These are phyloP conservation scores for Kodamaea fukazawae DNA, from an alignment of 805 yeast genomes.

Conservation along the genomic window DNA sequence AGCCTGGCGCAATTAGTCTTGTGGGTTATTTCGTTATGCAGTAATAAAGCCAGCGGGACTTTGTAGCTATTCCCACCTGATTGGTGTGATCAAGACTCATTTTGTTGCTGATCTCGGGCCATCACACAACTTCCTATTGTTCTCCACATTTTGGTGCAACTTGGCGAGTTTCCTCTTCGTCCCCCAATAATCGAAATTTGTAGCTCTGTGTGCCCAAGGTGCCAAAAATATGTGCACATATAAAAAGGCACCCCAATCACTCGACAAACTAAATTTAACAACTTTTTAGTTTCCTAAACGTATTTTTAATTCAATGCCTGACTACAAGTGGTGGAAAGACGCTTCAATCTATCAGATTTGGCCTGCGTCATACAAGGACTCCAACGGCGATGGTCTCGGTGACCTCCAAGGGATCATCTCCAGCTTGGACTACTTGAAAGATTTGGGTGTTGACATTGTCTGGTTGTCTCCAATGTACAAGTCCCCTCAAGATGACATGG, in stretches of 20 bases:
- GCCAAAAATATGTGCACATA: not conserved
- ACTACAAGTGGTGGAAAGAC: constrained; percentile 52
- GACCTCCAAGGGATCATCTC: constrained; percentile 54
- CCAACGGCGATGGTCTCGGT: constrained; percentile 59
- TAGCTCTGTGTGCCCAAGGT: too few relatives aligned
- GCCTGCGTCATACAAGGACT: constrained; percentile 60
- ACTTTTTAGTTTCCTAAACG: not conserved
- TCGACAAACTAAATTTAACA: not conserved
- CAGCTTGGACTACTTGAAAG: constrained; percentile 49
- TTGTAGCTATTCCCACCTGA: too few relatives aligned
- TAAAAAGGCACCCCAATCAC: not conserved
- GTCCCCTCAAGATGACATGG: constrained; percentile 62
- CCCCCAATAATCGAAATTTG: too few relatives aligned
- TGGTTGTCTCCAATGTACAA: constrained; percentile 61
- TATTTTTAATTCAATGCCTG: constrained; percentile 14
- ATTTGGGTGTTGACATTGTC: constrained; percentile 48
- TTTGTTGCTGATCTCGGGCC: too few relatives aligned
- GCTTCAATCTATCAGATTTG: constrained; percentile 56
- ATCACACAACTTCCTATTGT: too few relatives aligned
- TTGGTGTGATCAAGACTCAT: too few relatives aligned
- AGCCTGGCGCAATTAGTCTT: too few relatives aligned
- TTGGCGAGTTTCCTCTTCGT: too few relatives aligned
- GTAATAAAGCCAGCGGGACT: not conserved
- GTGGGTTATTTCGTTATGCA: too few relatives aligned
- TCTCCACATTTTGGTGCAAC: too few relatives aligned